Evolutionary conservation across 176 grass and related monocot genomes (phyloP).

Genomic region (Bothriochloa decipiens): DNA sequence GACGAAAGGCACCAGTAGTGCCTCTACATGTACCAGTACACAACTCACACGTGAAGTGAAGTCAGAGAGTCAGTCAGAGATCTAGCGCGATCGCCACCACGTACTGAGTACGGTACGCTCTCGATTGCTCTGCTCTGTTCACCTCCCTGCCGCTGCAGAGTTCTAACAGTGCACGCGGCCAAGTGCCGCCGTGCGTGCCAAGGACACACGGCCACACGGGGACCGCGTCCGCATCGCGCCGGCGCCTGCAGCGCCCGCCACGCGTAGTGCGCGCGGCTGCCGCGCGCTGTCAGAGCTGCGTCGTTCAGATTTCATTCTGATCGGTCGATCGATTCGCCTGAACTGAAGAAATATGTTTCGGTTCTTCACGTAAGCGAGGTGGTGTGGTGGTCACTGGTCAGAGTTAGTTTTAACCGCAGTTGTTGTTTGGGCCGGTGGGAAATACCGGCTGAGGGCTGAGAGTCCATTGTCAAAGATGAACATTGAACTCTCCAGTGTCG

Average conservation of each 20-base stretch:
- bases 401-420: not conserved
- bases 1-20: no score
- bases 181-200: not conserved
- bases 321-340: not conserved
- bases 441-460: no score
- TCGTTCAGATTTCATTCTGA: not conserved
- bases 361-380: conserved; percentile 30
- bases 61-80: not conserved
- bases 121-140: not conserved
- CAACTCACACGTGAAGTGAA: not conserved
- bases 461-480: conserved; percentile 23
- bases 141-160: not conserved
- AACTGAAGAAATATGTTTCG: not conserved
- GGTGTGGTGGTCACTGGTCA: not conserved
- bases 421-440: conserved; percentile 4
- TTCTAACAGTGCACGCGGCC: not conserved
- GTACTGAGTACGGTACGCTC: not conserved
- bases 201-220: not conserved
- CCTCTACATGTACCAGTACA: no score
- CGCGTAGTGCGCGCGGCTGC: conserved; percentile 19
- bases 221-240: not conserved
- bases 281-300: not conserved
- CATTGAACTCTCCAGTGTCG: conserved; percentile 1
- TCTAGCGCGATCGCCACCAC: not conserved
- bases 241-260: no score